Evolutionary conservation across 2,329 filamentous ascomycete species (phyloP).

Genomic region (Simplicillium aogashimaense): DNA sequence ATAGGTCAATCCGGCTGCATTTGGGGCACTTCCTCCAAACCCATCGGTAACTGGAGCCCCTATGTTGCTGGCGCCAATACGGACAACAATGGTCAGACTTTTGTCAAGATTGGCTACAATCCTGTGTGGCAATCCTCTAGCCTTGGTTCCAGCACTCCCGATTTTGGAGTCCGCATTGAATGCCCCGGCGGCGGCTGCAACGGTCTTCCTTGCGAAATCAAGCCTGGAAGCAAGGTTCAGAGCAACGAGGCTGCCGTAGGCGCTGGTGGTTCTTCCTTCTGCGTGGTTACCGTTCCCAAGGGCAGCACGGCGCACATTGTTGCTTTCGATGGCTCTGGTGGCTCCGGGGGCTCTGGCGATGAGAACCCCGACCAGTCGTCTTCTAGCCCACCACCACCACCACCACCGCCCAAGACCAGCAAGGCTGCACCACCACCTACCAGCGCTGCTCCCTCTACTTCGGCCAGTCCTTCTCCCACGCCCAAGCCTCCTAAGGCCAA

Average conservation of each 20-base stretch:
- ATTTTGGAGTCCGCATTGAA: slow-evolving; percentile 60
- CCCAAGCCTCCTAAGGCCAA: slow-evolving; percentile 5
- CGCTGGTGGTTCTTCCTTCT: slow-evolving; percentile 61
- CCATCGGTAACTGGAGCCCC: slow-evolving; percentile 67
- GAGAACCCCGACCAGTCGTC: slow-evolving; percentile 9
- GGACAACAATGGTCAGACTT: slow-evolving; percentile 53
- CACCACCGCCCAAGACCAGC: slow-evolving; percentile 6
- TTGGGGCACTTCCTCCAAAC: slow-evolving; percentile 55
- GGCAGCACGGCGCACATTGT: slow-evolving; percentile 59
- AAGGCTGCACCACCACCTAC: slow-evolving; percentile 2
- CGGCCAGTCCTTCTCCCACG: slow-evolving; percentile 6
- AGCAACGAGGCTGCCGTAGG: slow-evolving; percentile 46
- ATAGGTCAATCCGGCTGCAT: slow-evolving; percentile 53
- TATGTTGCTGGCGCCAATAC: slow-evolving; percentile 71
- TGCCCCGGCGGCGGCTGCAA: slow-evolving; percentile 58
- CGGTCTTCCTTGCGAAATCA: slow-evolving; percentile 65
- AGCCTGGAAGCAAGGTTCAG: slow-evolving; percentile 52
- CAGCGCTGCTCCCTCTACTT: slow-evolving; percentile 5
- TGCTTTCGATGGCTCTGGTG: slow-evolving; percentile 33
- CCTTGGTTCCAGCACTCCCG: slow-evolving; percentile 47
- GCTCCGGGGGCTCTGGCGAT: slow-evolving; percentile 6
- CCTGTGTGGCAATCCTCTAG: slow-evolving; percentile 55
- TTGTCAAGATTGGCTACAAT: slow-evolving; percentile 68
- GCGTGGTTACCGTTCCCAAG: slow-evolving; percentile 64
- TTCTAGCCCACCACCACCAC: slow-evolving; percentile 16